Evolutionary conservation across 305 asterid species (phyloP).

Genomic region (Fraxinus dipetala): DNA sequence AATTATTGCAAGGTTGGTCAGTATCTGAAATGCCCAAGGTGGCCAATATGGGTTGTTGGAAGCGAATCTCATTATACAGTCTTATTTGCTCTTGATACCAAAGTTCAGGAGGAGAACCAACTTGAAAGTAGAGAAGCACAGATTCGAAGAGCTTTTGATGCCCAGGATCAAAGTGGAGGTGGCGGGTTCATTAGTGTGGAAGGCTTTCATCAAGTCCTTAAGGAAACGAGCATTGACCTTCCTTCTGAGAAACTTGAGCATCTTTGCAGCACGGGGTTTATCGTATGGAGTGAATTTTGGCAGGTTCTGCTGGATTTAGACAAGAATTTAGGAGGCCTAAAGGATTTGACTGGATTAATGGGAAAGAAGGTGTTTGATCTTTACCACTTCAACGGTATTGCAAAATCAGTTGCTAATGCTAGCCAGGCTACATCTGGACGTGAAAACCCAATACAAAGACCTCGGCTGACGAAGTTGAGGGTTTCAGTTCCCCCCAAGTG

Average conservation of each 20-base stretch:
- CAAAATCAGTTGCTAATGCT: slow-evolving; percentile 62
- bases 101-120: slow-evolving; percentile 88
- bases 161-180: slow-evolving; percentile 95
- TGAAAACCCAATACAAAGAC: slow-evolving; percentile 64
- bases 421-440: slow-evolving; percentile 34
- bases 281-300: slow-evolving; percentile 97
- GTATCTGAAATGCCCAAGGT: slow-evolving; percentile 71
- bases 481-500: slow-evolving; percentile 94
- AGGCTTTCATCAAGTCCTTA: slow-evolving; percentile 73
- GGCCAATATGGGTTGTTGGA: slow-evolving; percentile 99
- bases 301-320: slow-evolving; percentile 76
- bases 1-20: slow-evolving; percentile 88
- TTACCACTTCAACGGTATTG: slow-evolving; percentile 91
- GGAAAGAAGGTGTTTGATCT: slow-evolving; percentile 84
- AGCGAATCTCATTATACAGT: slow-evolving; percentile 96
- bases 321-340: slow-evolving; percentile 73
- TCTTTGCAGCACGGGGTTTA: slow-evolving; percentile 65
- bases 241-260: slow-evolving; percentile 64
- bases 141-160: slow-evolving; percentile 82
- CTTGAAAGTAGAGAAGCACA: slow-evolving; percentile 70
- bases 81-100: slow-evolving; percentile 71
- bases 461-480: slow-evolving; percentile 68
- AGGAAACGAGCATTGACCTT: slow-evolving; percentile 54
- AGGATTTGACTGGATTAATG: slow-evolving; percentile 73
- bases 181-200: slow-evolving; percentile 96